A percentile compares a stretch with the other conserved stretches of the same genome.
Conservation (phyloP, 345 rosid genomes). For the Rhodamnia argentea region DNA sequence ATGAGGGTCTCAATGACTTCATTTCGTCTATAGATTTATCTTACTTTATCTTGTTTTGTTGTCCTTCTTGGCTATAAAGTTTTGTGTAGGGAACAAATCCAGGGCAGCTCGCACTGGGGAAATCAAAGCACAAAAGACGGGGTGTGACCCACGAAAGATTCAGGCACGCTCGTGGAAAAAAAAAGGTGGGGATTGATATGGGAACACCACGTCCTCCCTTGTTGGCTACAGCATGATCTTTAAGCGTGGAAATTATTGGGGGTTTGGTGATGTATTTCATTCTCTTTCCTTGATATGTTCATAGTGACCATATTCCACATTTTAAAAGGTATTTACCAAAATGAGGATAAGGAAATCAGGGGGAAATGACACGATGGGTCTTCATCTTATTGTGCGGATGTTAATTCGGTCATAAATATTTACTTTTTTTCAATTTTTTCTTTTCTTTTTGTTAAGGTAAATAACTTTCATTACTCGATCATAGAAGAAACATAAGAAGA, state of each 20-base stretch:
- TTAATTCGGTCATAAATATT: background rate
- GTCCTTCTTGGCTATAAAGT: background rate
- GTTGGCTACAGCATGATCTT: background rate
- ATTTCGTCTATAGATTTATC: background rate
- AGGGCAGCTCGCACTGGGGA: background rate
- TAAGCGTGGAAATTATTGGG: background rate
- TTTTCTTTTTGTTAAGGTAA: too few relatives aligned
- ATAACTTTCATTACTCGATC: too few relatives aligned
- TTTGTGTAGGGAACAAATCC: background rate
- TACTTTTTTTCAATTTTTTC: background rate
- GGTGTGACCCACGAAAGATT: background rate
- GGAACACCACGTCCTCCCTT: background rate
- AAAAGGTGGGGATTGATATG: background rate
- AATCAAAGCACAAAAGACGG: background rate
- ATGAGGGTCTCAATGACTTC: background rate
- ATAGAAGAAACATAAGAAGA: too few relatives aligned
- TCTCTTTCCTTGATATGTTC: background rate
- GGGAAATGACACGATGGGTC: background rate
- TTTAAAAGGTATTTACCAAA: background rate
- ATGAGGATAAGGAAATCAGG: background rate
- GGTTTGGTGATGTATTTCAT: background rate
- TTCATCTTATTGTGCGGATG: fast-evolving
- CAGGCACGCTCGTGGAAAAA: background rate
- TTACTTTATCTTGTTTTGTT: background rate
- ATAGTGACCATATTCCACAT: background rate